phyloP scores from a whole-genome alignment of 2,329 filamentous ascomycete species.

The Dendrostoma leiphaemia region DNA sequence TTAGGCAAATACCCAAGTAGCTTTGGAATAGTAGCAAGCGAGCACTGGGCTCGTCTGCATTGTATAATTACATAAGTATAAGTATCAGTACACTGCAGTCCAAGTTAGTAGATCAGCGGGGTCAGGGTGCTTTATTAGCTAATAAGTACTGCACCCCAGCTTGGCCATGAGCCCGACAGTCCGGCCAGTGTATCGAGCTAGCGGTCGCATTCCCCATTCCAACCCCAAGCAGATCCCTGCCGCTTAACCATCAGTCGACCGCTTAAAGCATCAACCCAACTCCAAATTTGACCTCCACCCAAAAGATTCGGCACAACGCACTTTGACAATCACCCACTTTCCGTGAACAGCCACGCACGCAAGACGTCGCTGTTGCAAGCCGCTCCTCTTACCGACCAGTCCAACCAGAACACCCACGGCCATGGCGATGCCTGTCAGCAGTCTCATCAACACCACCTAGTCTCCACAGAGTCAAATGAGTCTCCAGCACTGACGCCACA shows the following conservation, averaged over 20 bases:
- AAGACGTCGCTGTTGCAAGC: background rate
- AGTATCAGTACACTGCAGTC: too few species aligned
- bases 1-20: too few species aligned
- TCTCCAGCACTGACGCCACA: background rate
- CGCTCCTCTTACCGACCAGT: background rate
- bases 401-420: background rate
- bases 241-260: too few species aligned
- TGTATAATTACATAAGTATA: too few species aligned
- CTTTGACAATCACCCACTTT: background rate
- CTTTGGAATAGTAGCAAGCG: too few species aligned
- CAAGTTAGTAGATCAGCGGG: too few species aligned
- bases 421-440: background rate
- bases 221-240: background rate
- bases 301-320: background rate
- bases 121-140: too few species aligned
- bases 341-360: background rate
- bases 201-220: background rate
- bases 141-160: too few species aligned
- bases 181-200: too few species aligned
- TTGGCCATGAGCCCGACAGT: too few species aligned
- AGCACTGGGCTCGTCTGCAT: too few species aligned
- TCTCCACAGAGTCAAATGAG: background rate
- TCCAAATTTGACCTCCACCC: background rate
- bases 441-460: background rate
- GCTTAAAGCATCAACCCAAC: too few species aligned